Base-by-base conservation (phyloP, 2,329 filamentous ascomycete genomes). In the Bipolaris victoriae region DNA sequence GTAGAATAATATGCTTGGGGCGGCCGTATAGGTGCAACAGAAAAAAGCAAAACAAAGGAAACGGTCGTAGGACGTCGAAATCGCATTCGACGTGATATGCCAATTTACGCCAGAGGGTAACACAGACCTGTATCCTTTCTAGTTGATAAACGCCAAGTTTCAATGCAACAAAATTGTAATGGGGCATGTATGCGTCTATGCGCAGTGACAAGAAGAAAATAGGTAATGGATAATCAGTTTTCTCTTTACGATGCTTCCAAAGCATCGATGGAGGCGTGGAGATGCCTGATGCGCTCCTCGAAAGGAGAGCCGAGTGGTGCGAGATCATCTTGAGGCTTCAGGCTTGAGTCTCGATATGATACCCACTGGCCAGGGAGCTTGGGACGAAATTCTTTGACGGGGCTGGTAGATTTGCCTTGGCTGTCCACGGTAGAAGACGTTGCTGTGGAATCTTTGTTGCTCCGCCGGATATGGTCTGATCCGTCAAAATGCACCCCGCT, bases 401-500 rank as follows among this genome's bases (percentile, higher is more conserved):
- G 54, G 26, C 57, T 57, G 4, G n/a, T 54, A 7, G 54, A 36
- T 31, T 55, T 39, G 6, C 43, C 16, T 18, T 44, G 46, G 13
- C n/a, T 22, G 13, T 52, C 43, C 7, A 36, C 29, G 11, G 11
- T 43, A 5, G 54, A 46, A 20, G 54, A 53, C 13, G 49, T 29
- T 44, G 57, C 39, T 3, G 35, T 48, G 20, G 56, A 40, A 11
- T 45, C 36, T 20, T 59, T 44, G 29, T 31, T 58, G 58, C 44
- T 64, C 39, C 10, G 63, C 49, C 40, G 49, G 13, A 60, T 43
- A n/a, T 62, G 62, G n/a, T 73, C 68, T 11, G 70, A 52, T 3
- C 68, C 68, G 31, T 74, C 72, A 5, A 77, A 47, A 44, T 76
- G 74, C 24, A 77, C 63, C 3, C 72, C 75, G 51, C 74, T 76